These are phyloP conservation scores for Penicillium palitans DNA, from an alignment of 2,329 filamentous ascomycete genomes.

Conservation along the genomic window DNA sequence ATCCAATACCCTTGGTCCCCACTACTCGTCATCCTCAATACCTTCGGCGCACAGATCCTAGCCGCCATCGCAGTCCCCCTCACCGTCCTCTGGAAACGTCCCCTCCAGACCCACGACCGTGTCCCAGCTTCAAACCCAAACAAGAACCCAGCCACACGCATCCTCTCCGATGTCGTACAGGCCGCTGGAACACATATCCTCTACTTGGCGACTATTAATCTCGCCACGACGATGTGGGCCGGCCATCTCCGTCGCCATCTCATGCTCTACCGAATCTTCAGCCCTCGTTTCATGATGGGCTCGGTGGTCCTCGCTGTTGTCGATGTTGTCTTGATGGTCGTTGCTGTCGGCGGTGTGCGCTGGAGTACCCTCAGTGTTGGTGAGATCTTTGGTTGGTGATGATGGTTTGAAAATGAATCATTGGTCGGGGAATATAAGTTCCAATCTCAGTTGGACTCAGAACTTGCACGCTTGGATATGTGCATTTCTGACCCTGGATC, in stretches of 20 bases:
- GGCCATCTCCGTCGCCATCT: constrained; percentile 84
- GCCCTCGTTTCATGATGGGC: constrained; percentile 84
- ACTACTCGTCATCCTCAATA: constrained; percentile 78
- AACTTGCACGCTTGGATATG: not conserved
- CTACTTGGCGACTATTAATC: constrained; percentile 78
- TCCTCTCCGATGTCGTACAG: constrained; percentile 70
- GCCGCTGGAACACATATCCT: constrained; percentile 72
- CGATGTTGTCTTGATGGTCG: constrained; percentile 69
- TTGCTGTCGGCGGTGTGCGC: constrained; percentile 73
- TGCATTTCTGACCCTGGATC: not conserved
- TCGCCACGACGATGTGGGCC: constrained; percentile 88
- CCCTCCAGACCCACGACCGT: constrained; percentile 65
- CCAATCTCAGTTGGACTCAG: not conserved
- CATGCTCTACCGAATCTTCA: constrained; percentile 95
- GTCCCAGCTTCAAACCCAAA: constrained; percentile 23
- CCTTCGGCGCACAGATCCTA: constrained; percentile 84
- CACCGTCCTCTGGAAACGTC: constrained; percentile 83
- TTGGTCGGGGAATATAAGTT: not conserved
- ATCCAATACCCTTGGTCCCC: constrained; percentile 90
- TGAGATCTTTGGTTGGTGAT: constrained; percentile 82
- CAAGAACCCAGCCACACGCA: constrained; percentile 31
- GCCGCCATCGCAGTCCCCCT: constrained; percentile 78
- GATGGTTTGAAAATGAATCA: not conserved
- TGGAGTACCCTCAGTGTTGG: constrained; percentile 75
- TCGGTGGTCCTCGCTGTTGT: constrained; percentile 70